Conservation (phyloP, 441 rosid genomes). For the Gossypium schwendimanii region DNA sequence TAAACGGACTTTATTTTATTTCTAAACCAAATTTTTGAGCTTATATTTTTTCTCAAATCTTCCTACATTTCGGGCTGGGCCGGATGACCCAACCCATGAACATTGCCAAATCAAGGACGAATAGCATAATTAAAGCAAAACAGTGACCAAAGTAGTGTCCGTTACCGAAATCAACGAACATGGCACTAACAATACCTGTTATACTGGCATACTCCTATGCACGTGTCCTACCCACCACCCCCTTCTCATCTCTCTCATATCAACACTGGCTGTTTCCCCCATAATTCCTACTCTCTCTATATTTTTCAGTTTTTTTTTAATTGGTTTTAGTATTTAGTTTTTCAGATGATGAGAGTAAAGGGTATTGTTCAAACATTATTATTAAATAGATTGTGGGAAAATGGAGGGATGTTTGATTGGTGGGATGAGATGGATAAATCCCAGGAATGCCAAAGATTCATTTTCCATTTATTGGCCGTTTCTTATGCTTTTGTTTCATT, state of each 20-base stretch:
- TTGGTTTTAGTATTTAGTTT: neutral
- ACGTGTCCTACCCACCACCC: neutral
- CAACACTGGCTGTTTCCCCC: too few species aligned
- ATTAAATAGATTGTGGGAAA: neutral
- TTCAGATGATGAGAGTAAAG: slow-evolving; percentile 19
- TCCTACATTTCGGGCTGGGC: too few species aligned
- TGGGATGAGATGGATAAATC: slow-evolving; percentile 39
- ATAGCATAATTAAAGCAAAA: too few species aligned
- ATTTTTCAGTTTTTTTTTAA: neutral
- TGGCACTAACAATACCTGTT: slow-evolving; percentile 1
- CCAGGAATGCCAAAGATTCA: slow-evolving; percentile 31
- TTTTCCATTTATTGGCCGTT: slow-evolving; percentile 28
- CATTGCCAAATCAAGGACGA: too few species aligned
- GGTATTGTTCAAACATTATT: slow-evolving; percentile 7
- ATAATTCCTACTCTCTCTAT: neutral
- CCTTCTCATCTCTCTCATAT: neutral
- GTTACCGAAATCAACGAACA: slow-evolving; percentile 29
- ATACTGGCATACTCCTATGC: slow-evolving; percentile 11
- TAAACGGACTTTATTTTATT: too few species aligned
- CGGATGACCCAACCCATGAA: too few species aligned
- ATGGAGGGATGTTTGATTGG: slow-evolving; percentile 20
- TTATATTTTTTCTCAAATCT: too few species aligned
- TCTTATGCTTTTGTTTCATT: slow-evolving; percentile 37
- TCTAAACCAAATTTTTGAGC: accelerated
- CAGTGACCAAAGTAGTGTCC: neutral